Percentiles rank a stretch among this genome's conserved stretches.
These are phyloP conservation scores for Alternaria gansuensis DNA, from an alignment of 2,329 filamentous ascomycete genomes.

Conservation along the genomic window DNA sequence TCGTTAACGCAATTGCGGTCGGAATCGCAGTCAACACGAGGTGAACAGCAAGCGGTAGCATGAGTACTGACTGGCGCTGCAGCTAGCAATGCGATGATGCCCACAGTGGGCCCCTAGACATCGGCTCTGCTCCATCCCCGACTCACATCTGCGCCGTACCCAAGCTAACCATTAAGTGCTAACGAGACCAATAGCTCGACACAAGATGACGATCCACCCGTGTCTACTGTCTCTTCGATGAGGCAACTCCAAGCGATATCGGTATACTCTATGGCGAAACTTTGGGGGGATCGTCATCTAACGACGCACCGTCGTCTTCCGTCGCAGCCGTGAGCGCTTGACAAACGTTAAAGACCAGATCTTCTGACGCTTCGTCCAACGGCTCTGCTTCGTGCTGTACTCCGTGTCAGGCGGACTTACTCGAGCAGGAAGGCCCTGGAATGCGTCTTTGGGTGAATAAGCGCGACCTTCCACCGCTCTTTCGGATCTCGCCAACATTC, in stretches of 20 bases:
- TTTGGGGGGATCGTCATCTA: neutral
- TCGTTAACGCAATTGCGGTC: slow-evolving; percentile 4
- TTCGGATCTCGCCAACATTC: slow-evolving; percentile 23
- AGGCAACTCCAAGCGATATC: slow-evolving; percentile 9
- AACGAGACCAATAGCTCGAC: slow-evolving; percentile 11
- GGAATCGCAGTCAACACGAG: slow-evolving; percentile 17
- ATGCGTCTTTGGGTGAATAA: slow-evolving; percentile 11
- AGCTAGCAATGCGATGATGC: slow-evolving; percentile 28
- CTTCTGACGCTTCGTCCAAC: slow-evolving; percentile 4
- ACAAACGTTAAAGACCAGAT: slow-evolving; percentile 4
- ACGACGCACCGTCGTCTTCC: slow-evolving; percentile 5
- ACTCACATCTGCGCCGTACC: slow-evolving; percentile 17
- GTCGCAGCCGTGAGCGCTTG: slow-evolving; percentile 11
- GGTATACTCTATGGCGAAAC: neutral
- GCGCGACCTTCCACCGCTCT: slow-evolving; percentile 36
- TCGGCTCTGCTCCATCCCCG: slow-evolving; percentile 8
- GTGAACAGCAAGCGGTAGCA: slow-evolving; percentile 15
- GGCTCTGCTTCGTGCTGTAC: slow-evolving; percentile 11
- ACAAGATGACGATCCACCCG: slow-evolving; percentile 3
- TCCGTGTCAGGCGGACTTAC: slow-evolving; percentile 14
- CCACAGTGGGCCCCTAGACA: slow-evolving; percentile 18
- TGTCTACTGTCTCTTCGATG: neutral
- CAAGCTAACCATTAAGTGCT: slow-evolving; percentile 15
- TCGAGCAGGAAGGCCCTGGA: slow-evolving; percentile 12
- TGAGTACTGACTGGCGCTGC: slow-evolving; percentile 8